Evolutionary conservation across 306 rosid genomes (phyloP).

Genomic region (Trifolium repens): DNA sequence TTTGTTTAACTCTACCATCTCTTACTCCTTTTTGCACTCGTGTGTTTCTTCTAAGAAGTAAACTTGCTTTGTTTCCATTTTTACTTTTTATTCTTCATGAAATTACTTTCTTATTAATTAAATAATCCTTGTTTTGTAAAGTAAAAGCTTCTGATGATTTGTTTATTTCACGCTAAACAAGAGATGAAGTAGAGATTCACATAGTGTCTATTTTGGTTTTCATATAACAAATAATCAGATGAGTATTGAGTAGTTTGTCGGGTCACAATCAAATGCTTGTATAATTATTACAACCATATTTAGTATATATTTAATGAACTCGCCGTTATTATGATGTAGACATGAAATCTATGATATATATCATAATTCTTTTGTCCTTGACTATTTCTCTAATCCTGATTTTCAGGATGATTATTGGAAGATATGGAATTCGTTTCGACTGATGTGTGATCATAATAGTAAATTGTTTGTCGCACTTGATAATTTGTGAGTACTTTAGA

Average conservation of each 20-base stretch:
- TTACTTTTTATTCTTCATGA: constrained; percentile 14
- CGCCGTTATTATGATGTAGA: neutral
- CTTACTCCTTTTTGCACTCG: neutral
- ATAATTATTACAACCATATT: neutral
- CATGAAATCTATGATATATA: constrained; percentile 13
- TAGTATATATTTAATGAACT: neutral
- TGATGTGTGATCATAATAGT: constrained; percentile 11
- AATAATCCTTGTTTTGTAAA: constrained; percentile 8
- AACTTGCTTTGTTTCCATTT: neutral
- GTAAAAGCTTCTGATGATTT: constrained; percentile 7
- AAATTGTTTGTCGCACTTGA: neutral
- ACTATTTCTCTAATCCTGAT: neutral
- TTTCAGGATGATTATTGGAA: constrained; percentile 27
- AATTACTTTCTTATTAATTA: neutral
- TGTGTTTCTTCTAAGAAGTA: neutral
- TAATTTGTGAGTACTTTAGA: constrained; percentile 21
- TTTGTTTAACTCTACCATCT: no score
- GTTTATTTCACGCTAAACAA: neutral
- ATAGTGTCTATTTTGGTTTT: neutral
- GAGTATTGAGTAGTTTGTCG: neutral
- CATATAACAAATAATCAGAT: neutral
- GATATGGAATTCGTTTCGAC: constrained; percentile 22
- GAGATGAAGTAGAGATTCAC: neutral
- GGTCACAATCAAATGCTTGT: neutral
- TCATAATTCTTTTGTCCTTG: neutral